A percentile compares a stretch with the other conserved stretches of the same genome.
Conservation (phyloP, 768 basidiomycete genomes). For the Dentipellis fragilis region DNA sequence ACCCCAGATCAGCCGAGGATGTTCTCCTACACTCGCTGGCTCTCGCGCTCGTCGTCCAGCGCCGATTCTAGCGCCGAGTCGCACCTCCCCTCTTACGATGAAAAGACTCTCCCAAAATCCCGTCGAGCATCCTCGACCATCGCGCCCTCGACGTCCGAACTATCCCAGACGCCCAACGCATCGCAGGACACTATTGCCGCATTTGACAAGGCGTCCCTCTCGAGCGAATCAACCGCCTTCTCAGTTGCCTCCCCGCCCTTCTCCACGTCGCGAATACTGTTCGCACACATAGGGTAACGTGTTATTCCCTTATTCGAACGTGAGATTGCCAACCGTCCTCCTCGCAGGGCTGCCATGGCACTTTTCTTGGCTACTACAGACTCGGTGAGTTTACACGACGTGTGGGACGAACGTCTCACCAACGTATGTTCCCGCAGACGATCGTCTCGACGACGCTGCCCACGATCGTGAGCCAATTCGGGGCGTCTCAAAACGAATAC, state of each 20-base stretch:
- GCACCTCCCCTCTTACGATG: constrained; percentile 3
- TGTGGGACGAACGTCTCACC: constrained; percentile 1
- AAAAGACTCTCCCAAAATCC: constrained; percentile 7
- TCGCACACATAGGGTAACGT: constrained; percentile 12
- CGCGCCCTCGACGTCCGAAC: background rate
- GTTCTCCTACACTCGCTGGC: constrained; percentile 5
- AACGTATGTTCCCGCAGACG: constrained; percentile 25
- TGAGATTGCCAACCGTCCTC: background rate
- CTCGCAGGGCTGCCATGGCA: constrained; percentile 59
- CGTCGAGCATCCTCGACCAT: constrained; percentile 1
- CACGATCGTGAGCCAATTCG: constrained; percentile 63
- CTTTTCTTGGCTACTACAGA: constrained; percentile 84
- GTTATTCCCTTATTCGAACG: background rate
- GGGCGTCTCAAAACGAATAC: constrained; percentile 62
- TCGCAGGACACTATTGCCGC: background rate
- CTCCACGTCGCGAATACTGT: constrained; percentile 9
- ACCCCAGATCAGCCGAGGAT: background rate
- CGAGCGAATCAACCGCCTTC: background rate
- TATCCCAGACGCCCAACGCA: background rate
- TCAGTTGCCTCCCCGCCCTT: constrained; percentile 1
- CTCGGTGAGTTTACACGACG: constrained; percentile 39
- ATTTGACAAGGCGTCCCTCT: background rate
- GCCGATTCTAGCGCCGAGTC: background rate
- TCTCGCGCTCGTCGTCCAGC: constrained; percentile 3
- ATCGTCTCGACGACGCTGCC: constrained; percentile 81